phyloP scores from a whole-genome alignment of 495 filamentous ascomycete genomes.

The Neurospora sp. region DNA sequence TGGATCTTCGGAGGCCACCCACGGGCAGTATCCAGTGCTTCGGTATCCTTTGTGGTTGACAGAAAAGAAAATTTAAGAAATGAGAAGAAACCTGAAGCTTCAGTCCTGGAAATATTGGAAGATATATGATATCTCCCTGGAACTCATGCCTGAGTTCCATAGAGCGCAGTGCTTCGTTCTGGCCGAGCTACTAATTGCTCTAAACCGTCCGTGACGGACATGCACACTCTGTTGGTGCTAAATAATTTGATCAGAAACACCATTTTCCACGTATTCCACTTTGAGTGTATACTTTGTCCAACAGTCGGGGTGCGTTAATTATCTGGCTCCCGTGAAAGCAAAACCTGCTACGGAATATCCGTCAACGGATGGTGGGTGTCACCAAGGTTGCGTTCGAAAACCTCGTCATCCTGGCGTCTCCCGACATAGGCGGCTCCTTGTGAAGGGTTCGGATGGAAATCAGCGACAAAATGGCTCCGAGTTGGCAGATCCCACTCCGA shows the following conservation, averaged over 20 bases:
- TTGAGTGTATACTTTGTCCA: neutral
- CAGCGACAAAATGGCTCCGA: conserved; percentile 2
- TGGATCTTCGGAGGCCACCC: neutral
- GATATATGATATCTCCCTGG: neutral
- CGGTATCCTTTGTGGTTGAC: neutral
- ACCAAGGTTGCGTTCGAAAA: neutral
- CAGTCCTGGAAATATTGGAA: neutral
- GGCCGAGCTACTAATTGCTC: neutral
- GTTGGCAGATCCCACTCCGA: conserved; percentile 14
- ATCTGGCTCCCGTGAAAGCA: neutral
- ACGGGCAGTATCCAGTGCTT: neutral
- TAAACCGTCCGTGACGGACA: neutral
- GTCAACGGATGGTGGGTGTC: neutral
- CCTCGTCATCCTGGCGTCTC: neutral
- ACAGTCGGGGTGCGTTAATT: neutral
- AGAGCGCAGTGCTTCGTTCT: neutral
- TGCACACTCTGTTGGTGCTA: neutral
- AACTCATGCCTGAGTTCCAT: neutral
- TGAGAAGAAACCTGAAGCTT: neutral
- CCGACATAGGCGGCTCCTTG: neutral
- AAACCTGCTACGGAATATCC: neutral
- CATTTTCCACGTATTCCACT: neutral
- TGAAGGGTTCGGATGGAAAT: neutral
- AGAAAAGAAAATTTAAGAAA: neutral
- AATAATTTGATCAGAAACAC: neutral